A percentile compares a stretch with the other conserved stretches of the same genome.
Evolutionary conservation across 805 yeast genomes (phyloP).

Genomic region (Naumovozyma dairenensis): DNA sequence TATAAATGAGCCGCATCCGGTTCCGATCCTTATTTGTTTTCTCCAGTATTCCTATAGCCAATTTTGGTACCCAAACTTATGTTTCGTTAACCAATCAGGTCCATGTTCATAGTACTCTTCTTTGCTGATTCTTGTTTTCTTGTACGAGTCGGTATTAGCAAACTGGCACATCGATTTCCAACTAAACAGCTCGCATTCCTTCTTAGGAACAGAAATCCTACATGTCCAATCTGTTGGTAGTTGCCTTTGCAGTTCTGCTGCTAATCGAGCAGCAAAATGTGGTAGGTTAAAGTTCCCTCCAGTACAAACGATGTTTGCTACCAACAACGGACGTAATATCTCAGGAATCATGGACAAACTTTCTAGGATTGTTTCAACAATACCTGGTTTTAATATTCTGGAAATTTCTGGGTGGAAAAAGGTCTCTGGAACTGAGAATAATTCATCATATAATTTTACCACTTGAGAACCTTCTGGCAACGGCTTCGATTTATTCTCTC

Average conservation of each 20-base stretch:
- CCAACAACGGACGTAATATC: constrained; percentile 59
- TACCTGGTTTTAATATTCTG: constrained; percentile 69
- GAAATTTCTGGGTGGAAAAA: constrained; percentile 78
- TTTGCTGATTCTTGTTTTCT: constrained; percentile 52
- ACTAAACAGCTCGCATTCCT: constrained; percentile 36
- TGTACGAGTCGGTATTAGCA: constrained; percentile 31
- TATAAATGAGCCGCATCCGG: too few relatives aligned
- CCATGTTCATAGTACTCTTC: constrained; percentile 87
- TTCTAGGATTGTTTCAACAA: constrained; percentile 61
- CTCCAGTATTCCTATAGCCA: constrained; percentile 16
- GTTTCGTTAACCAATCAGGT: constrained; percentile 33
- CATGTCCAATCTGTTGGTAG: constrained; percentile 66
- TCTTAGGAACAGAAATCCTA: constrained; percentile 29
- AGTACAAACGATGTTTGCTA: constrained; percentile 65
- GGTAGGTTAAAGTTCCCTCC: constrained; percentile 77
- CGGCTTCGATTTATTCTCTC: constrained; percentile 26
- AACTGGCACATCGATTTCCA: constrained; percentile 51
- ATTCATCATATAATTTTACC: constrained; percentile 64
- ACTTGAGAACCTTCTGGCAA: constrained; percentile 49
- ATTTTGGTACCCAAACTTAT: constrained; percentile 35
- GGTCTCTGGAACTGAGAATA: constrained; percentile 81
- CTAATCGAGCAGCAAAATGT: constrained; percentile 54
- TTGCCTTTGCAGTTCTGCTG: constrained; percentile 52
- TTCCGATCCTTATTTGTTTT: too few relatives aligned
- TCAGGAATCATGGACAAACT: constrained; percentile 64